A percentile compares a stretch with the other conserved stretches of the same genome.
These are phyloP conservation scores for Pilobolus umbonatus DNA, from an alignment of 192 early-diverging fungal species.

Conservation along the genomic window DNA sequence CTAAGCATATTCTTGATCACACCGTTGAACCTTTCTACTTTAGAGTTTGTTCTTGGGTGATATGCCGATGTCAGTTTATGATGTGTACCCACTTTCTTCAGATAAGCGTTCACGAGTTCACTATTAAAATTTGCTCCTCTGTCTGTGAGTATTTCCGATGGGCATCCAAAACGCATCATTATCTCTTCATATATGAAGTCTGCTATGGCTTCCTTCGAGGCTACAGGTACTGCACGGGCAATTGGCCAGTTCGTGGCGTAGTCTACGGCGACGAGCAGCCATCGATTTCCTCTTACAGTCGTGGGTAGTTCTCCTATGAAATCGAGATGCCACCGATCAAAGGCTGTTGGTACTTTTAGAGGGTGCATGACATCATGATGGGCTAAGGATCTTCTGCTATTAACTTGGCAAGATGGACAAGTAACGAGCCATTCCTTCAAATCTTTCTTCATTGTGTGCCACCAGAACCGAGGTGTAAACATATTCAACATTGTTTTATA, in stretches of 20 bases:
- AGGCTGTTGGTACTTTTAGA: background rate
- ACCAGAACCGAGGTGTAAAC: constrained; percentile 1
- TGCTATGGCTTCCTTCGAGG: constrained; percentile 10
- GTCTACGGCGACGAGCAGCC: constrained; percentile 27
- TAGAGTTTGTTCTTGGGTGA: constrained; percentile 21
- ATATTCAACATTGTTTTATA: background rate
- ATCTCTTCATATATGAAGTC: constrained; percentile 27
- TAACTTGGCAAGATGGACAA: constrained; percentile 7
- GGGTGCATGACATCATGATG: constrained; percentile 7
- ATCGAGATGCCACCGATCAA: constrained; percentile 17
- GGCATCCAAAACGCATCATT: constrained; percentile 16
- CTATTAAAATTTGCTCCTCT: constrained; percentile 17
- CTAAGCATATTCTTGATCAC: constrained; percentile 8
- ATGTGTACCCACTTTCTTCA: background rate
- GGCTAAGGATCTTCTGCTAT: background rate
- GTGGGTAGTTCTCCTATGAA: constrained; percentile 12
- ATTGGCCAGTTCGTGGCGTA: constrained; percentile 30
- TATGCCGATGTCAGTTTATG: constrained; percentile 20
- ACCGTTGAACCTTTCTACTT: constrained; percentile 19
- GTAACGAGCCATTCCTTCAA: background rate
- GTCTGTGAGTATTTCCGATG: constrained; percentile 20
- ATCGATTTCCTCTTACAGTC: constrained; percentile 5
- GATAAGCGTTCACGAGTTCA: background rate
- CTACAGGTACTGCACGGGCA: constrained; percentile 14
- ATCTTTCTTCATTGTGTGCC: background rate